Conservation (phyloP, 2,329 filamentous ascomycete genomes). For the Leptographium wingfieldii region DNA sequence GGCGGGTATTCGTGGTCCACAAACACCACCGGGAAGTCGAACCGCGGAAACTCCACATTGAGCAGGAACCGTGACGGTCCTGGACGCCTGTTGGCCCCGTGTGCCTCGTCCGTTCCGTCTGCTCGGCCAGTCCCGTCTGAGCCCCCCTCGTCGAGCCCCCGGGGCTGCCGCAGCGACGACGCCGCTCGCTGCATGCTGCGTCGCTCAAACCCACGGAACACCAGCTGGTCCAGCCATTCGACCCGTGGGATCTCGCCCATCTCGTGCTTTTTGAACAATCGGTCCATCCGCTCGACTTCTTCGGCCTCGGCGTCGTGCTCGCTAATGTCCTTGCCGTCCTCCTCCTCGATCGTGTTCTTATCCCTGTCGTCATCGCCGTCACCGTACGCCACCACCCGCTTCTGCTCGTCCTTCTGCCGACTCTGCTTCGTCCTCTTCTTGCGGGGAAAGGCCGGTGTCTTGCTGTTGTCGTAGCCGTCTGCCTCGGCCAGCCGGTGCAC, state of each 20-base stretch:
- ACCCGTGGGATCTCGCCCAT: conserved; percentile 91
- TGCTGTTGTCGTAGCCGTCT: conserved; percentile 70
- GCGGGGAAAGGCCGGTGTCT: conserved; percentile 58
- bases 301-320: conserved; percentile 57
- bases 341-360: conserved; percentile 17
- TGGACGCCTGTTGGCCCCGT: conserved; percentile 21
- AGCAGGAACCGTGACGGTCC: conserved; percentile 57
- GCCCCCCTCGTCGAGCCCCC: conserved; percentile 3
- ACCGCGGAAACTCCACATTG: conserved; percentile 83
- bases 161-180: conserved; percentile 28
- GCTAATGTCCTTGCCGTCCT: conserved; percentile 26
- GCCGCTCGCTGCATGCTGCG: conserved; percentile 52
- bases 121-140: conserved; percentile 19
- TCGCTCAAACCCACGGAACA: conserved; percentile 83
- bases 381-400: conserved; percentile 36
- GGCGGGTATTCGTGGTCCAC: conserved; percentile 85
- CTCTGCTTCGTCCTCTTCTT: conserved; percentile 25
- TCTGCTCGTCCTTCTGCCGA: conserved; percentile 29
- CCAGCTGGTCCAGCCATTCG: conserved; percentile 90
- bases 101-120: neutral
- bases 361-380: conserved; percentile 21
- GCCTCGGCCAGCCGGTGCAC: conserved; percentile 72
- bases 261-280: conserved; percentile 91
- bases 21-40: conserved; percentile 92
- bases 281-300: conserved; percentile 81